Evolutionary conservation across 352 stramenopile genomes (phyloP).

Genomic region (Globisporangium canariense): DNA sequence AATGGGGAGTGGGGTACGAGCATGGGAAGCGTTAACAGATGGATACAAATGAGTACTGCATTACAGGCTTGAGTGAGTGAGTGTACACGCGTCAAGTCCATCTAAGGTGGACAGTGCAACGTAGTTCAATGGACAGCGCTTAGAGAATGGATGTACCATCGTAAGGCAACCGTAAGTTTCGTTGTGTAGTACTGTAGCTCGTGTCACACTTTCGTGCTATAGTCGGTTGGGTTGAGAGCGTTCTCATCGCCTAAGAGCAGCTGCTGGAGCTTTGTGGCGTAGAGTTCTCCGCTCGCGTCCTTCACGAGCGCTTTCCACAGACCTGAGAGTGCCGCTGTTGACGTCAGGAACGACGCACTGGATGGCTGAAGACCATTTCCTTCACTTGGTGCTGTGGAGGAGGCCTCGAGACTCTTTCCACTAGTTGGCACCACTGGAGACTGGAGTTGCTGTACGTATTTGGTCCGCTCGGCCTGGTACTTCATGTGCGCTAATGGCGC

Average conservation of each 20-base stretch:
- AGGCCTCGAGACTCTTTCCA: background rate
- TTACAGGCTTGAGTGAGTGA: no score
- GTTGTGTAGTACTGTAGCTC: no score
- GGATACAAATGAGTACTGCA: no score
- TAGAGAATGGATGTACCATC: no score
- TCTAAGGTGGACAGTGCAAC: no score
- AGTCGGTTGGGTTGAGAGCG: background rate
- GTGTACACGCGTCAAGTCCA: no score
- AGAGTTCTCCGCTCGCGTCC: background rate
- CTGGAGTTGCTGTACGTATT: conserved; percentile 11
- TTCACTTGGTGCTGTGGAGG: background rate
- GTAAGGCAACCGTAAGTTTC: no score
- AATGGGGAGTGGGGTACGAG: background rate
- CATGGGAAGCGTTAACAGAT: background rate
- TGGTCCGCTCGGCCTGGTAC: conserved; percentile 29
- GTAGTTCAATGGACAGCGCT: no score
- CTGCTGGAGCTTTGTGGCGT: background rate
- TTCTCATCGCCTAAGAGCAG: background rate
- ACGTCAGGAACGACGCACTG: background rate
- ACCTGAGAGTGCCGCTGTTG: background rate
- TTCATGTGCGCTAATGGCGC: conserved; percentile 23
- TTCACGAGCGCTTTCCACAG: conserved; percentile 7
- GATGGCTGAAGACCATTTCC: background rate
- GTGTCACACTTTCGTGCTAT: background rate
- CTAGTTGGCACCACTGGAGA: no score